Percentiles rank a stretch among this genome's conserved stretches.
These are phyloP conservation scores for Kwoniella dejecticola DNA, from an alignment of 768 basidiomycete species.

Conservation along the genomic window DNA sequence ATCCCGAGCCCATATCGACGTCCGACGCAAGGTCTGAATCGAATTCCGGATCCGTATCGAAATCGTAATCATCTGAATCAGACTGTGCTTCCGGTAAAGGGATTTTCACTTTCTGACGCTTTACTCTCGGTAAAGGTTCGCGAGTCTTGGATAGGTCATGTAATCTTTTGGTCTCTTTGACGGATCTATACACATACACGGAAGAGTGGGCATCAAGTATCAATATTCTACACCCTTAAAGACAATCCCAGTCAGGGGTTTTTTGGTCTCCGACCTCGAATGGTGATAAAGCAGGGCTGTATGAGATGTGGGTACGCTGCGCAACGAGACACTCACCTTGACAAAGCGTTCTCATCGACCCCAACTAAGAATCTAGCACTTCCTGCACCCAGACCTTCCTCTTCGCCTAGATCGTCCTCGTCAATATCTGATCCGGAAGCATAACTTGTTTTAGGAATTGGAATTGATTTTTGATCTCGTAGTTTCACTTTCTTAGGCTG, in stretches of 20 bases:
- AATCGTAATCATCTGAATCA: conserved; percentile 67
- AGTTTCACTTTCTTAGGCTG: conserved; percentile 53
- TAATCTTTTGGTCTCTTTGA: conserved; percentile 74
- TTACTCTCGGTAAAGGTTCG: conserved; percentile 59
- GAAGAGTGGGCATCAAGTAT: no score
- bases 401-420: conserved; percentile 66
- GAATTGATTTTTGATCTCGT: conserved; percentile 51
- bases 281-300: no score
- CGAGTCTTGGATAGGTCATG: conserved; percentile 64
- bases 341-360: conserved; percentile 77
- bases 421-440: conserved; percentile 53
- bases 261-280: no score
- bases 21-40: conserved; percentile 57
- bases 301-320: no score
- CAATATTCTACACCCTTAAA: no score
- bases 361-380: conserved; percentile 68
- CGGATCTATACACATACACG: conserved; percentile 65
- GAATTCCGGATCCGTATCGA: conserved; percentile 61
- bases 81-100: conserved; percentile 31
- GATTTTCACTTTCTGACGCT: conserved; percentile 60
- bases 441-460: conserved; percentile 47
- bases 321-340: conserved; percentile 70
- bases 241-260: no score
- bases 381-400: conserved; percentile 64
- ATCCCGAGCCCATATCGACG: conserved; percentile 27